Percentiles rank a stretch among this genome's conserved stretches.
Evolutionary conservation across 441 rosid genomes (phyloP).

Genomic region (Aleurites moluccanus): DNA sequence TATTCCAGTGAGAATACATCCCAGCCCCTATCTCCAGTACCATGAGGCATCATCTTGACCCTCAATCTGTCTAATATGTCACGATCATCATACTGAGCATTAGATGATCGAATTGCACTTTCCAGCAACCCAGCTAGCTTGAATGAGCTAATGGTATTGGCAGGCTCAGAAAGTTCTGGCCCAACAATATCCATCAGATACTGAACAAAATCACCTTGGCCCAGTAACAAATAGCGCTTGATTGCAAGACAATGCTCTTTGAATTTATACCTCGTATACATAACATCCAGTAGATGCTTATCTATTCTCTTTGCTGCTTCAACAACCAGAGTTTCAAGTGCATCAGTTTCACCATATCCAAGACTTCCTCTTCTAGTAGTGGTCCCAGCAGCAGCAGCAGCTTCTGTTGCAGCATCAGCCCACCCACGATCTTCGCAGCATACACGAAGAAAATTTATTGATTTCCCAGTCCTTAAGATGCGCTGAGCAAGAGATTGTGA

Average conservation of each 20-base stretch:
- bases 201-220: constrained; percentile 98
- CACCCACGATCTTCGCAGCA: constrained; percentile 43
- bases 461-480: constrained; percentile 92
- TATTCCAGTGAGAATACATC: constrained; percentile 93
- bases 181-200: constrained; percentile 94
- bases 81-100: constrained; percentile 94
- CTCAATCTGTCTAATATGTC: constrained; percentile 83
- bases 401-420: constrained; percentile 73
- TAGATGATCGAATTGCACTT: constrained; percentile 86
- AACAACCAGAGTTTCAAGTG: constrained; percentile 74
- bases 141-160: constrained; percentile 86
- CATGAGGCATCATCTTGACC: constrained; percentile 95
- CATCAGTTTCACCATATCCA: constrained; percentile 92
- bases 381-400: constrained; percentile 89
- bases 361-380: constrained; percentile 86
- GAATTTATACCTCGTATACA: constrained; percentile 73
- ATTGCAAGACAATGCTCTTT: constrained; percentile 84
- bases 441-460: constrained; percentile 90
- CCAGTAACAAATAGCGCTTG: constrained; percentile 80
- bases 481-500: constrained; percentile 76
- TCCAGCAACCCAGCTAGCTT: constrained; percentile 89
- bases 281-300: constrained; percentile 81
- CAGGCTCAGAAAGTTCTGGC: constrained; percentile 92
- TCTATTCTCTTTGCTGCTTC: constrained; percentile 98
- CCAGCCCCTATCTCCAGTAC: constrained; percentile 89